A percentile compares a stretch with the other conserved stretches of the same genome.
phyloP scores from a whole-genome alignment of 257 asterid genomes.

The Jacaranda mimosifolia region DNA sequence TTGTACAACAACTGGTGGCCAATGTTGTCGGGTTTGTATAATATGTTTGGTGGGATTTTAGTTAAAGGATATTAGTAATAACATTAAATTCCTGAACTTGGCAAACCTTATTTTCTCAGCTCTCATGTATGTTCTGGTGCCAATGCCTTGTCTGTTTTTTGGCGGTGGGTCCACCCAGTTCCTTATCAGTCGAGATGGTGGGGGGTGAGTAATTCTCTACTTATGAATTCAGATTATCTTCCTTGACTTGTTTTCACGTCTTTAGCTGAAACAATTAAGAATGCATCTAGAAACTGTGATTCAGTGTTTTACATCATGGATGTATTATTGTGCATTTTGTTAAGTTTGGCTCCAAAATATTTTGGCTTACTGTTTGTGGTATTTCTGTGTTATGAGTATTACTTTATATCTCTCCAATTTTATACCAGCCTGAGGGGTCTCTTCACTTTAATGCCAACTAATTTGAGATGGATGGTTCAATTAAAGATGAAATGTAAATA shows the following conservation, averaged over 20 bases:
- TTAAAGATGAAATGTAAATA: background rate
- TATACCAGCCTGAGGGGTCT: background rate
- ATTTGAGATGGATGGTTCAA: no score
- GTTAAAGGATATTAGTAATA: slow-evolving; percentile 9
- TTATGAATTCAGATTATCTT: slow-evolving; percentile 19
- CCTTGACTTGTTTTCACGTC: background rate
- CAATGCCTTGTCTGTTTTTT: slow-evolving; percentile 97
- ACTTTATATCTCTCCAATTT: background rate
- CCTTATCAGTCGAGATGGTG: slow-evolving; percentile 93
- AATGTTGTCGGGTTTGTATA: slow-evolving; percentile 83
- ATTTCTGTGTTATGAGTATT: background rate
- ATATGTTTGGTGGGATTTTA: slow-evolving; percentile 8
- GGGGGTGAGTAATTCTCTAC: slow-evolving; percentile 70
- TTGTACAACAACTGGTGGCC: slow-evolving; percentile 99
- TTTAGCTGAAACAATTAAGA: background rate
- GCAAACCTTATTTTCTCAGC: slow-evolving; percentile 56
- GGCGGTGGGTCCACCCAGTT: slow-evolving; percentile 98
- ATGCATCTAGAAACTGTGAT: background rate
- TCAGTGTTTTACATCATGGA: background rate
- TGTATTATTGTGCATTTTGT: slow-evolving; percentile 7
- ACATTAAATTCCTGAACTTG: slow-evolving; percentile 21
- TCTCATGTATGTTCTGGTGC: slow-evolving; percentile 97
- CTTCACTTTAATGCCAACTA: background rate
- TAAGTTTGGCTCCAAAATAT: background rate
- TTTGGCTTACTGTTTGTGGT: background rate